These are phyloP conservation scores for Hyphodiscus hymeniophilus DNA, from an alignment of 495 filamentous ascomycete genomes.

Conservation along the genomic window DNA sequence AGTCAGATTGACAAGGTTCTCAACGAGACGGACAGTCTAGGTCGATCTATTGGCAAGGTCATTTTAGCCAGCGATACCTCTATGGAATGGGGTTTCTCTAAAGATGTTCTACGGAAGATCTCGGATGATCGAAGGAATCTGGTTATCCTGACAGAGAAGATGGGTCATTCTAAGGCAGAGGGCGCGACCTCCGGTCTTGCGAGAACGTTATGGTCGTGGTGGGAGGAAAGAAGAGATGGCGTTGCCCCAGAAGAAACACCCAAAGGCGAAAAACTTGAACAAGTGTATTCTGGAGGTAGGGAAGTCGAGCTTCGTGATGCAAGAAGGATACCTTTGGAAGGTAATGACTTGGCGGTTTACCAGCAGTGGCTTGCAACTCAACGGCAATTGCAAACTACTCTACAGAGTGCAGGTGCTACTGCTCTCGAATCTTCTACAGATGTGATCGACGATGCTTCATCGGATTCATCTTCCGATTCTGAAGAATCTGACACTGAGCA, in stretches of 20 bases:
- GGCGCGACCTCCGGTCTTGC: constrained; percentile 38
- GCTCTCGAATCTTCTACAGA: constrained; percentile 64
- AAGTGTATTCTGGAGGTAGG: constrained; percentile 56
- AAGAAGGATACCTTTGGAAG: constrained; percentile 55
- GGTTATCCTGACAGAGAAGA: constrained; percentile 73
- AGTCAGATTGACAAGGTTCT: constrained; percentile 62
- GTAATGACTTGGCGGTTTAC: constrained; percentile 68
- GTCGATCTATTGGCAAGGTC: constrained; percentile 49
- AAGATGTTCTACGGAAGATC: constrained; percentile 67
- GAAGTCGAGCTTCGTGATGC: constrained; percentile 51
- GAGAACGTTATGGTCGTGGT: constrained; percentile 62
- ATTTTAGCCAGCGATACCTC: constrained; percentile 87
- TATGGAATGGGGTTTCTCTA: constrained; percentile 92
- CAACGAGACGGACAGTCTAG: constrained; percentile 29
- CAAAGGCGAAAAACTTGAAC: constrained; percentile 54
- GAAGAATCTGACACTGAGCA: constrained; percentile 86
- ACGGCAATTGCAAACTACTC: constrained; percentile 67
- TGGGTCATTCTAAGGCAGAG: constrained; percentile 29
- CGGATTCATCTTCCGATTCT: constrained; percentile 68
- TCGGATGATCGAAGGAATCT: constrained; percentile 70
- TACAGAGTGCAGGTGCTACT: constrained; percentile 57
- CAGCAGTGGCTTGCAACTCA: constrained; percentile 84
- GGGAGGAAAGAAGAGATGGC: constrained; percentile 55
- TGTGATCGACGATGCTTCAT: constrained; percentile 74
- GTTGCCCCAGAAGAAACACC: constrained; percentile 48